Evolutionary conservation across 805 yeast species (phyloP), one percentile per base, ranked within the genome.

Genomic region (Komagataella kurtzmanii): DNA sequence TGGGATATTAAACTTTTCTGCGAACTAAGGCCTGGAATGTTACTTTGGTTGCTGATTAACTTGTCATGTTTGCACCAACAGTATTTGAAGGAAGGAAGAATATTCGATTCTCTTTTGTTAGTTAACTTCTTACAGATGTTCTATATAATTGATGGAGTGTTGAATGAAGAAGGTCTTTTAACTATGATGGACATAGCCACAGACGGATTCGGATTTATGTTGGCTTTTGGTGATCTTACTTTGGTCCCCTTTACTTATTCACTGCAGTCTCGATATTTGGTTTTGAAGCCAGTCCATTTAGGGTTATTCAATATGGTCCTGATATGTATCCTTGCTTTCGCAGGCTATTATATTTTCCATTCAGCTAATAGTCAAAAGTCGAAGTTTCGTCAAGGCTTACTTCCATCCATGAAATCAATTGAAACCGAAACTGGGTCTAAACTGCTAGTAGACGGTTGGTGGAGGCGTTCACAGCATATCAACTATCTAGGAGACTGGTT

Each of bases 151-250:
- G 99, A 93, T 63, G 97, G 97, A 49, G 95, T 91, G 0, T 70
- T 88, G 57, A 88, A 89, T 65, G 98, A 93, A 65, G 87, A 81
- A 61, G 97, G 97, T 5, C 77, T 83, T 10, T 71, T 93, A 54
- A 81, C 93, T 6, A 93, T 93, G 97, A 91, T 93, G 77, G 99
- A 93, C 65, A 81, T 90, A 49, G 85, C 95, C 6, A 87, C 96
- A 8, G 99, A 93, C 68, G 99, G 99, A 0, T 88, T 93, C 64
- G 99, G 99, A 1, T 90, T 83, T 68, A 93, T 93, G 99, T 73
- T 93, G 51, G 81, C 89, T 3, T 90, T 91, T 70, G 99, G 99
- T 24, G 99, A 93, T 64, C 74, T 93, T 59, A 81, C 93, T 2
- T 76, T 93, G 72, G 88, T 93, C 19, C 99, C 99, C 36, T 91